These are phyloP conservation scores for Populus davidiana DNA, from an alignment of 345 rosid species.

Conservation along the genomic window DNA sequence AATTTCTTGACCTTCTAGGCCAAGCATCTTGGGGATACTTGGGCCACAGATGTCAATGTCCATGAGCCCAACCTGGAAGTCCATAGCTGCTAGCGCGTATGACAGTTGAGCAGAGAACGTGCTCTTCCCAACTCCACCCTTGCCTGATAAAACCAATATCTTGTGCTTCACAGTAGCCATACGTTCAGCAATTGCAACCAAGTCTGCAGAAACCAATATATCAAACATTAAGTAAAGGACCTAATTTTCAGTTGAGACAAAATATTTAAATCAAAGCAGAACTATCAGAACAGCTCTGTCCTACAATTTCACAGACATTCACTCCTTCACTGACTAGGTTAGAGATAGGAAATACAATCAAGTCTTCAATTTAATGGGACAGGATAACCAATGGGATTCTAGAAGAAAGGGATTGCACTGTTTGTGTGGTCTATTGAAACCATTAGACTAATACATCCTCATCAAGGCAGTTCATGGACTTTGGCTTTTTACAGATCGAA, in stretches of 20 bases:
- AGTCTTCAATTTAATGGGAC: neutral
- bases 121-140: slow-evolving; percentile 98
- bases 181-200: slow-evolving; percentile 85
- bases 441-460: too few species aligned
- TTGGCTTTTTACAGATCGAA: neutral
- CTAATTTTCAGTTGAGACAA: neutral
- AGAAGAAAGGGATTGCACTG: neutral
- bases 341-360: neutral
- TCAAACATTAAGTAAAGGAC: neutral
- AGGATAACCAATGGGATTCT: neutral
- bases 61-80: slow-evolving; percentile 83
- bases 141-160: slow-evolving; percentile 83
- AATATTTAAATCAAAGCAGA: neutral
- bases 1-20: slow-evolving; percentile 90
- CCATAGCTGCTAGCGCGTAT: slow-evolving; percentile 78
- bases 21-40: slow-evolving; percentile 95
- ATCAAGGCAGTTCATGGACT: neutral
- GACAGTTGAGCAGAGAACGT: slow-evolving; percentile 92
- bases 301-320: neutral
- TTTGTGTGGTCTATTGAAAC: neutral
- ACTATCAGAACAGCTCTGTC: neutral
- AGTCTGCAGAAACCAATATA: slow-evolving; percentile 47
- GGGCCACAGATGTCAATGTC: slow-evolving; percentile 96
- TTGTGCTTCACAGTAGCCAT: slow-evolving; percentile 95
- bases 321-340: neutral